Conservation (phyloP, 2,329 filamentous ascomycete genomes). For the Fusarium sp. region DNA sequence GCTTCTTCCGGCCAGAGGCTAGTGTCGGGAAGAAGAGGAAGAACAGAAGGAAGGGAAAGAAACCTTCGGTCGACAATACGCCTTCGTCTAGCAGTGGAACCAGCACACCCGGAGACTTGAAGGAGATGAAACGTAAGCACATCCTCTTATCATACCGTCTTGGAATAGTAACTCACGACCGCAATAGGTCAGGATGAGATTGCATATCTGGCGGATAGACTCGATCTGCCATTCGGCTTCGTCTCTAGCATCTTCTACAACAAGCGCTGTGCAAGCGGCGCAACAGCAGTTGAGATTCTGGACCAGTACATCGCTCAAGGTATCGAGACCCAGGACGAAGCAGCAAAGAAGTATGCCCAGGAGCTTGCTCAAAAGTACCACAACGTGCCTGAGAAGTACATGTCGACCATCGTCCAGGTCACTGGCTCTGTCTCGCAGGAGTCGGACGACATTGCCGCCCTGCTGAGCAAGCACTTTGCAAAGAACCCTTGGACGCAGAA, state of each 20-base stretch:
- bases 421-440: conserved; percentile 48
- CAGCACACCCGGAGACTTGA: conserved; percentile 31
- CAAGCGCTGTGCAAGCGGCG: conserved; percentile 50
- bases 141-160: neutral
- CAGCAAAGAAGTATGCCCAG: conserved; percentile 44
- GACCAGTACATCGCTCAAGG: conserved; percentile 54
- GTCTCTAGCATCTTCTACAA: conserved; percentile 53
- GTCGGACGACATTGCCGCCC: conserved; percentile 52
- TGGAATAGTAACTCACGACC: neutral
- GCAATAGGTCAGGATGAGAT: conserved; percentile 51
- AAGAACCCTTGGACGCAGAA: conserved; percentile 50
- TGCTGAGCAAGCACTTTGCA: conserved; percentile 54
- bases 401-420: conserved; percentile 54
- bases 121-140: conserved; percentile 45
- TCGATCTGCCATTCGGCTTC: conserved; percentile 53
- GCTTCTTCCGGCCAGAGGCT: conserved; percentile 69
- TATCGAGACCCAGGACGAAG: conserved; percentile 46
- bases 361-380: conserved; percentile 51
- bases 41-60: conserved; percentile 47
- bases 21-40: conserved; percentile 52
- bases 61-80: conserved; percentile 14
- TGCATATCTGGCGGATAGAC: conserved; percentile 54
- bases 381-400: conserved; percentile 55
- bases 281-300: conserved; percentile 53
- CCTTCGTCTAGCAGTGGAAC: conserved; percentile 28